Base-by-base conservation (phyloP, 1,139 yeast genomes). In the Yamadazyma atmosphaerica region DNA sequence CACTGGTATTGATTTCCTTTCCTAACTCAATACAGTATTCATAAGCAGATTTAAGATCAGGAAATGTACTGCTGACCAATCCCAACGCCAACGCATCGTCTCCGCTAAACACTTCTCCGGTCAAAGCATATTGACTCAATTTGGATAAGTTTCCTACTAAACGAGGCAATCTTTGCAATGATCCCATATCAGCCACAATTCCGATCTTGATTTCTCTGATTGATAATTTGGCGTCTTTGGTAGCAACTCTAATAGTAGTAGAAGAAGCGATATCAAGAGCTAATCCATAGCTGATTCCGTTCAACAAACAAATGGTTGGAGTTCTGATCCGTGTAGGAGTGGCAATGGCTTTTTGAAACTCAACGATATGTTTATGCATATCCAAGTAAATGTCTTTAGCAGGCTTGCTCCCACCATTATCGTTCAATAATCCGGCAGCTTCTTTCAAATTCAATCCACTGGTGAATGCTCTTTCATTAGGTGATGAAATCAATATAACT, bases 161-260 rank as follows among this genome's bases (percentile, higher is more conserved):
- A 18, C 58, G 55, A 4, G 88, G 85, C 42, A 84, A 55, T 55
- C 94, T 71, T 61, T 86, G 92, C 45, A 85, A 66, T 1, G 86
- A 72, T 9, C 95, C 95, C 49, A 86, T 83, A 56, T 86, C 95
- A 2, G 95, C 90, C 22, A 87, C 76, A 58, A 86, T 73, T 4
- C 94, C 95, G 40, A 86, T 71, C 45, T 78, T 79, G 45, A 84
- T 80, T 59, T 86, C 95, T 43, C 84, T 75, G 40, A 86, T 77
- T 26, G 86, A 74, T 47, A 84, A 72, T 33, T 60, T 62, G 18
- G 77, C 72, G 46, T 77, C 85, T 30, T 64, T 64, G 11, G 80
- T 65, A 7, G 81, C 80, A 19, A 81, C 62, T 40, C 94, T 70
- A 33, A 86, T 74, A 30, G 81, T 72, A 32, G 74, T 69, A 1